Evolutionary conservation across 768 basidiomycete species (phyloP), one percentile per base, ranked within the genome.

Genomic region (Phanerochaete sordida): DNA sequence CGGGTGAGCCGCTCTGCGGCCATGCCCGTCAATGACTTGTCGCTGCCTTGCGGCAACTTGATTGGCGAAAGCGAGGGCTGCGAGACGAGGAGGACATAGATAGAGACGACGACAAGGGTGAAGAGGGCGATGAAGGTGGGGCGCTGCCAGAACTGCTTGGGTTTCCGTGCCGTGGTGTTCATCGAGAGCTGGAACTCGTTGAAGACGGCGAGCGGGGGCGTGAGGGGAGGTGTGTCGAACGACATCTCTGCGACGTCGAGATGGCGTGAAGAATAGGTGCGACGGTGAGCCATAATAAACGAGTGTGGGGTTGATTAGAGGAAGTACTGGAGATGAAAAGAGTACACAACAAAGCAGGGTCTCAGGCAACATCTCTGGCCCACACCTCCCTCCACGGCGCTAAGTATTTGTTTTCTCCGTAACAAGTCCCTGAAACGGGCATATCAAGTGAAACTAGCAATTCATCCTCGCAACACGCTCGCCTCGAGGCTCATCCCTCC

Each of bases 51-150:
- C 45, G 59, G 68, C 63, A 15, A 69, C 65, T 56, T 73, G 66
- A 62, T 75, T 66, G 47, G 81, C 68, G 61, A 77, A 65, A 55
- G 76, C 70, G 50, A 78, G 59, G 56, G 80, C 69, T 15, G 81
- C 69, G 80, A 78, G 52, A 82, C 68, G 66, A 87, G 76, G 62
- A 87, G 75, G 55, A 87, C 73, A 74, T 84, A 89, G 56, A 75
- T 76, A 39, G 82, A 78, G 63, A 87, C 72, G 30, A 75, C 66
- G 56, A 84, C 56, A 65, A 88, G 77, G 62, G 76, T 68, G 68
- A 82, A 52, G 66, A 88, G 78, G 9, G 81, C 82, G 64, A 87
- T 55, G 62, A 86, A 70, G 2, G 82, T 81, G 3, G 83, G 79
- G 57, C 83, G 78, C 46, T 83, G 78, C 65, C 79, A 82, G 27